A percentile compares a stretch with the other conserved stretches of the same genome.
phyloP scores from a whole-genome alignment of 73 alveolate genomes.

The Uronychia binucleata region DNA sequence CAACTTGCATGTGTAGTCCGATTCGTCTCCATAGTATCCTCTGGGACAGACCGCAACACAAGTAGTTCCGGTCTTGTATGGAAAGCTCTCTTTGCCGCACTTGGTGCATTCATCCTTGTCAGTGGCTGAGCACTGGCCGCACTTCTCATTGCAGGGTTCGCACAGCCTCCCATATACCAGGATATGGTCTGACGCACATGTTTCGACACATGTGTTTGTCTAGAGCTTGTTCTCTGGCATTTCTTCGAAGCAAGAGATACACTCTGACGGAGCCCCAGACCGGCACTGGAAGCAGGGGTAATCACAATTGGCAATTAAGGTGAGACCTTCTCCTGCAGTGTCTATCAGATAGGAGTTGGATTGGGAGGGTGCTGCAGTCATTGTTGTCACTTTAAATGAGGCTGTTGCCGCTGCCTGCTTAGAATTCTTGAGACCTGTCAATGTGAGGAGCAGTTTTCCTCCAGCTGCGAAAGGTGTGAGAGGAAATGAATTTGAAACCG shows the following conservation, averaged over 20 bases:
- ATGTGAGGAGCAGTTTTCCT: neutral
- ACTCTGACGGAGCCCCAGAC: too few relatives aligned
- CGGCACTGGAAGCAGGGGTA: conserved; percentile 10
- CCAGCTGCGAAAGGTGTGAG: neutral
- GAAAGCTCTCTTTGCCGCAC: conserved; percentile 4
- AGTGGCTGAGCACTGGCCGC: neutral
- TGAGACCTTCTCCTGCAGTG: neutral
- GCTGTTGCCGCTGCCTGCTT: neutral
- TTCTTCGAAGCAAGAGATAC: neutral
- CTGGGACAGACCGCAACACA: conserved; percentile 7
- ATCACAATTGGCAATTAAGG: neutral
- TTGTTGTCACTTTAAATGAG: neutral
- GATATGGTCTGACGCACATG: conserved; percentile 4
- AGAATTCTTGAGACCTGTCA: conserved; percentile 2
- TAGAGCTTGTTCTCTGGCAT: neutral
- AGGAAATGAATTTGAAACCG: neutral
- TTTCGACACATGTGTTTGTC: neutral
- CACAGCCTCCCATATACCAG: conserved; percentile 4
- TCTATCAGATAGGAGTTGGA: neutral
- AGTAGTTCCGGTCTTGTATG: neutral
- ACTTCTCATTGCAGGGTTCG: conserved; percentile 7
- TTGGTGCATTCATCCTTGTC: conserved; percentile 6
- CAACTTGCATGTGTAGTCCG: neutral
- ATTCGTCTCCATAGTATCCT: neutral
- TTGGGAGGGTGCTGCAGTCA: neutral